phyloP scores from a whole-genome alignment of 2,329 filamentous ascomycete species.

The Diplodia corticola region DNA sequence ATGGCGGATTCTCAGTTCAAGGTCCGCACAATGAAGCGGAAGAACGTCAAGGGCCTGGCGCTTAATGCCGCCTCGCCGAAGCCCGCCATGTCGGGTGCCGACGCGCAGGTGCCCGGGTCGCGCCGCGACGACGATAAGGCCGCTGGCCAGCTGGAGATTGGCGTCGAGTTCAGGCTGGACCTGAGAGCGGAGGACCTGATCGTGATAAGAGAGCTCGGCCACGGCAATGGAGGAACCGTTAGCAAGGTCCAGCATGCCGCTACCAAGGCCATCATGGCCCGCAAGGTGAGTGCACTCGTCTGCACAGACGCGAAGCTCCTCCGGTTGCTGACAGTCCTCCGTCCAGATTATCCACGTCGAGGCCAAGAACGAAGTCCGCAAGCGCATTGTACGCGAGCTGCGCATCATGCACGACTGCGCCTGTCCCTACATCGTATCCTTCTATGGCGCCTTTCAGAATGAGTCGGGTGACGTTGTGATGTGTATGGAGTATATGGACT shows the following conservation, averaged over 20 bases:
- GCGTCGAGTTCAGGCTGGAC: slow-evolving; percentile 94
- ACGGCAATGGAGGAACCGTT: slow-evolving; percentile 95
- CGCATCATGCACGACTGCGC: slow-evolving; percentile 99
- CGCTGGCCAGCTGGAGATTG: slow-evolving; percentile 83
- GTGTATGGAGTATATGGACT: slow-evolving; percentile 99
- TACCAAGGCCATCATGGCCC: slow-evolving; percentile 94
- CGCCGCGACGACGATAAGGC: slow-evolving; percentile 60
- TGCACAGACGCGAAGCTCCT: slow-evolving; percentile 6
- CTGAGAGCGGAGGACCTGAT: slow-evolving; percentile 89
- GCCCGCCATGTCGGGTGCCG: slow-evolving; percentile 71
- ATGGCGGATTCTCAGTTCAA: slow-evolving; percentile 61
- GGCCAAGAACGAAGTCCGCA: slow-evolving; percentile 94
- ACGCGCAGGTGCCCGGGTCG: slow-evolving; percentile 61
- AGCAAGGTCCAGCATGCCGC: slow-evolving; percentile 96
- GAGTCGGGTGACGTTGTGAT: slow-evolving; percentile 97
- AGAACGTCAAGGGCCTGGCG: slow-evolving; percentile 96
- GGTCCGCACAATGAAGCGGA: slow-evolving; percentile 88
- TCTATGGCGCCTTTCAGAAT: slow-evolving; percentile 96
- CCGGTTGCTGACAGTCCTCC: slow-evolving; percentile 1
- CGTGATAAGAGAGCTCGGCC: slow-evolving; percentile 89
- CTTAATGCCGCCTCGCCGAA: slow-evolving; percentile 78
- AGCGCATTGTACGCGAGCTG: slow-evolving; percentile 93
- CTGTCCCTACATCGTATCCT: slow-evolving; percentile 94
- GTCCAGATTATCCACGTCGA: slow-evolving; percentile 92
- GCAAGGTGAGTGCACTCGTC: slow-evolving; percentile 69